Evolutionary conservation across 306 rosid species (phyloP).

Genomic region (Cucumis sativus): Cucumber_9930_V3 NC_026655.2:13981001-13981500

Average conservation of each 20-base stretch:
- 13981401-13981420: background rate
- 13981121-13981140: background rate
- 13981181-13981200: background rate
- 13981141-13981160: background rate
- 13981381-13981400: slow-evolving; percentile 26
- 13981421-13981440: background rate
- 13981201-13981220: background rate
- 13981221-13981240: background rate
- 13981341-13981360: slow-evolving; percentile 16
- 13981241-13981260: background rate
- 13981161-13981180: background rate
- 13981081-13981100: background rate
- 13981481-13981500: slow-evolving; percentile 22
- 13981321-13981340: background rate
- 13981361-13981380: slow-evolving; percentile 32
- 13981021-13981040: background rate
- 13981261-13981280: background rate
- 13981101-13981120: slow-evolving; percentile 5
- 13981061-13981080: background rate
- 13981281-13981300: background rate
- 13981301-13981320: slow-evolving; percentile 1
- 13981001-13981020: background rate
- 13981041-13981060: background rate
- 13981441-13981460: background rate
- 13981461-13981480: background rate